Conservation (phyloP, 371 early-diverging fungal species). For the Syncephalastrum monosporum region DNA sequence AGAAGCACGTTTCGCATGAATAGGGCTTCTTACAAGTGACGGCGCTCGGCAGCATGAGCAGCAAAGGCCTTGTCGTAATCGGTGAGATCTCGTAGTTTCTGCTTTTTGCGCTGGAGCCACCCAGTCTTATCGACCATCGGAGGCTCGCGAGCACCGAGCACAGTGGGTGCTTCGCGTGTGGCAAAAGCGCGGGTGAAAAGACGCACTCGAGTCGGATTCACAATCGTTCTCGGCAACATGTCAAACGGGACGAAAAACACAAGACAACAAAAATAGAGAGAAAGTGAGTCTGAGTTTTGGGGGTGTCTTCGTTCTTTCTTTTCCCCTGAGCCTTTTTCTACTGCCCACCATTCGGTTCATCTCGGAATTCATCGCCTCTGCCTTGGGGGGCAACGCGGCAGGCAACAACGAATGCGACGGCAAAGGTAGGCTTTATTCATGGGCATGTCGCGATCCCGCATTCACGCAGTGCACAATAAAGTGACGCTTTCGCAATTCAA, state of each 20-base stretch:
- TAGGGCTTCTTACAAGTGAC: slow-evolving; percentile 47
- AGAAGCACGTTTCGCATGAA: neutral
- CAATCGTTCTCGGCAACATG: too few species aligned
- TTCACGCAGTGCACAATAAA: slow-evolving; percentile 7
- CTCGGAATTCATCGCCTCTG: slow-evolving; percentile 45
- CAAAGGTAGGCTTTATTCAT: slow-evolving; percentile 11
- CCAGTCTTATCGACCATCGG: slow-evolving; percentile 36
- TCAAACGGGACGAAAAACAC: slow-evolving; percentile 2
- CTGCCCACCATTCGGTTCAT: slow-evolving; percentile 45
- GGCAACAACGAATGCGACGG: slow-evolving; percentile 31
- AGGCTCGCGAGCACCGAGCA: slow-evolving; percentile 37
- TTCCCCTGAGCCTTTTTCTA: slow-evolving; percentile 2
- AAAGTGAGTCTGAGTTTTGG: slow-evolving; percentile 11
- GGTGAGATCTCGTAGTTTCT: slow-evolving; percentile 42
- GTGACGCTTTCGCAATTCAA: slow-evolving; percentile 61
- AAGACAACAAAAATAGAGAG: slow-evolving; percentile 5
- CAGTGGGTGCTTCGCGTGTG: slow-evolving; percentile 28
- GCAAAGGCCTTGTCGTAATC: slow-evolving; percentile 52
- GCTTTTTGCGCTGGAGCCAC: slow-evolving; percentile 41
- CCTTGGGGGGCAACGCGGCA: slow-evolving; percentile 34
- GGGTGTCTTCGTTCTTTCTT: slow-evolving; percentile 5
- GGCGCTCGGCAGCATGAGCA: slow-evolving; percentile 55
- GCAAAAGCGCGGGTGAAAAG: too few species aligned
- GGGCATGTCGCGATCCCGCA: neutral
- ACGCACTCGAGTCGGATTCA: too few species aligned